phyloP scores from a whole-genome alignment of 2,329 filamentous ascomycete species.

The Fusarium pseudocircinatum region DNA sequence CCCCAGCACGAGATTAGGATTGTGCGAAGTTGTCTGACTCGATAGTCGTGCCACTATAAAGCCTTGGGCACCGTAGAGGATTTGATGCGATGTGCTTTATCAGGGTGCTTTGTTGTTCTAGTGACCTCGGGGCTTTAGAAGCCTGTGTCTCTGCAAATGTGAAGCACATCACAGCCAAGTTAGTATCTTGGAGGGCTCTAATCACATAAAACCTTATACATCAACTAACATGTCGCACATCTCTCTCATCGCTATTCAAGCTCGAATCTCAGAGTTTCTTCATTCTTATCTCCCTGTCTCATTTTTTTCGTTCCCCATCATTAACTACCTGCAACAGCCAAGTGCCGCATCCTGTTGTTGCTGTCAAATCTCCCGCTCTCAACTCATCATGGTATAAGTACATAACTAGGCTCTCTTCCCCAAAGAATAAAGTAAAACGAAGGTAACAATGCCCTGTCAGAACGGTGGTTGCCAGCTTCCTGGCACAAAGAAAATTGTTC shows the following conservation, averaged over 20 bases:
- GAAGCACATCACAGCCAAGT: neutral
- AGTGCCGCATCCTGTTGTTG: neutral
- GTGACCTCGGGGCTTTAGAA: neutral
- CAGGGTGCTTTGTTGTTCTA: neutral
- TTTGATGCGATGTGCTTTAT: neutral
- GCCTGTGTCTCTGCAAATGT: neutral
- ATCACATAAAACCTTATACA: neutral
- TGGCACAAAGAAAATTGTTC: conserved; percentile 20
- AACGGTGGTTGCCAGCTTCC: conserved; percentile 20
- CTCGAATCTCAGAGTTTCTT: conserved; percentile 1
- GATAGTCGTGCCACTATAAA: neutral
- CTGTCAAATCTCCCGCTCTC: conserved; percentile 1
- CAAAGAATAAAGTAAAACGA: conserved; percentile 13
- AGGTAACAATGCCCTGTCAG: conserved; percentile 15
- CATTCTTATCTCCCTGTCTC: conserved; percentile 23
- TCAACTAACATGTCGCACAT: neutral
- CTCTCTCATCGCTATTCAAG: neutral
- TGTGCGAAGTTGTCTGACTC: neutral
- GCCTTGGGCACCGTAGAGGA: neutral
- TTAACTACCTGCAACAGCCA: conserved; percentile 21
- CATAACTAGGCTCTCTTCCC: conserved; percentile 18
- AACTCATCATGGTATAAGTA: conserved; percentile 34
- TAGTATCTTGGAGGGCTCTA: neutral
- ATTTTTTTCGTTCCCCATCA: conserved; percentile 28
- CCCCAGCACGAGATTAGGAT: conserved; percentile 11